These are phyloP conservation scores for Phytophthora vignae DNA, from an alignment of 352 stramenopile genomes.

Conservation along the genomic window DNA sequence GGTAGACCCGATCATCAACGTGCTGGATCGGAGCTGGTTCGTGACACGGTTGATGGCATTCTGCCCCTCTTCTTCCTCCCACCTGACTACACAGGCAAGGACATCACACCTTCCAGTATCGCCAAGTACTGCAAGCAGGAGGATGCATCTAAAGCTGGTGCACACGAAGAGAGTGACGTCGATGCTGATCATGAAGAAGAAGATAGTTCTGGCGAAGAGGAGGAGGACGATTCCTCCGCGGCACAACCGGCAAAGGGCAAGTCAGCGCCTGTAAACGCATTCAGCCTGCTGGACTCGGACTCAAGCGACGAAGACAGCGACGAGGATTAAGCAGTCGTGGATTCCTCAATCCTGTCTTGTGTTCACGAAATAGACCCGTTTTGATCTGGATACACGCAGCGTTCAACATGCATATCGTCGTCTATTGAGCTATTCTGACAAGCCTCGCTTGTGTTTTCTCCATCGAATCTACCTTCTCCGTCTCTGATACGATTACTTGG, in stretches of 20 bases:
- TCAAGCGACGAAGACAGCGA: constrained; percentile 84
- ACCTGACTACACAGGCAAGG: constrained; percentile 72
- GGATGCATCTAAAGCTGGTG: constrained; percentile 17
- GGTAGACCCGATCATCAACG: constrained; percentile 85
- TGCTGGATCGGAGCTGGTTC: constrained; percentile 81
- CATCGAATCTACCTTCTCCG: background rate
- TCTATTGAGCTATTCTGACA: constrained; percentile 26
- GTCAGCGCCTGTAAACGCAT: constrained; percentile 73
- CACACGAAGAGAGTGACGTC: constrained; percentile 13
- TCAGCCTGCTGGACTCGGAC: constrained; percentile 85
- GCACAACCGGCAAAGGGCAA: constrained; percentile 9
- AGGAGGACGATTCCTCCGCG: constrained; percentile 26
- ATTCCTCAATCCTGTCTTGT: background rate
- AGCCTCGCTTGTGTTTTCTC: background rate
- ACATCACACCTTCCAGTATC: constrained; percentile 51
- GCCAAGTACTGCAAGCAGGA: constrained; percentile 42
- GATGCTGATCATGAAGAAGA: constrained; percentile 30
- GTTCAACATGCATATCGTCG: constrained; percentile 10
- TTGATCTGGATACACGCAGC: constrained; percentile 12
- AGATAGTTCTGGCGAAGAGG: constrained; percentile 26
- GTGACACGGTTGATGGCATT: constrained; percentile 85
- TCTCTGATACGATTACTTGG: constrained; percentile 20
- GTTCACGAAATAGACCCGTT: constrained; percentile 23
- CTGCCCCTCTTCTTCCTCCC: constrained; percentile 84
- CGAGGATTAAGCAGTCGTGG: constrained; percentile 28